A percentile compares a stretch with the other conserved stretches of the same genome.
phyloP scores from a whole-genome alignment of 306 rosid species.

The Carpinus viminea region DNA sequence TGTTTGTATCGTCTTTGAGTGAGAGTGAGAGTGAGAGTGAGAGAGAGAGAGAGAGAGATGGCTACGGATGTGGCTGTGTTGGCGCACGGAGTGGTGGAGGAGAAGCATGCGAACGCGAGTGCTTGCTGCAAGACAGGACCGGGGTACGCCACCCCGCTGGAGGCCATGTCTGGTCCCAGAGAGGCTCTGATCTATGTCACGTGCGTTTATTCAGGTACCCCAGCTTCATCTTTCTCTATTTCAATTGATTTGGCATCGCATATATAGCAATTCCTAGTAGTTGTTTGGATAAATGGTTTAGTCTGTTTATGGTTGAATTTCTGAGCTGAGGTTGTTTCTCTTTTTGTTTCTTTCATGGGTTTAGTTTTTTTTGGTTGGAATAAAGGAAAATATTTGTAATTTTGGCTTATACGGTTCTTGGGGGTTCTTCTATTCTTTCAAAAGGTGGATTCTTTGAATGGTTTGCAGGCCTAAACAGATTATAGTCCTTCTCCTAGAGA shows the following conservation, averaged over 20 bases:
- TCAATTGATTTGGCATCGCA: neutral
- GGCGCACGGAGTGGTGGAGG: conserved; percentile 21
- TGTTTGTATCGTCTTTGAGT: neutral
- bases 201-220: conserved; percentile 63
- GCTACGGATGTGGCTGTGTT: conserved; percentile 30
- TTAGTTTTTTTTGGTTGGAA: too few species aligned
- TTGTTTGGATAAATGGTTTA: too few species aligned
- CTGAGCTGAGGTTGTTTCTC: too few species aligned
- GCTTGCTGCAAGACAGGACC: conserved; percentile 75
- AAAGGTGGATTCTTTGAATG: neutral
- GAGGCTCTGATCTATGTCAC: conserved; percentile 81
- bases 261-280: too few species aligned
- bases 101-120: conserved; percentile 18
- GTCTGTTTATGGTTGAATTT: too few species aligned
- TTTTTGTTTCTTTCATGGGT: too few species aligned
- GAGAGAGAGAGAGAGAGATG: conserved; percentile 29
- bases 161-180: conserved; percentile 87
- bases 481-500: neutral
- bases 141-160: conserved; percentile 73
- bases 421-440: neutral
- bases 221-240: neutral
- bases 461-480: neutral
- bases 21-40: conserved; percentile 4
- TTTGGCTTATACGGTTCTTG: too few species aligned
- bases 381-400: too few species aligned